Conservation (phyloP, 2,329 filamentous ascomycete genomes). For the Escovopsis weberi region DNA sequence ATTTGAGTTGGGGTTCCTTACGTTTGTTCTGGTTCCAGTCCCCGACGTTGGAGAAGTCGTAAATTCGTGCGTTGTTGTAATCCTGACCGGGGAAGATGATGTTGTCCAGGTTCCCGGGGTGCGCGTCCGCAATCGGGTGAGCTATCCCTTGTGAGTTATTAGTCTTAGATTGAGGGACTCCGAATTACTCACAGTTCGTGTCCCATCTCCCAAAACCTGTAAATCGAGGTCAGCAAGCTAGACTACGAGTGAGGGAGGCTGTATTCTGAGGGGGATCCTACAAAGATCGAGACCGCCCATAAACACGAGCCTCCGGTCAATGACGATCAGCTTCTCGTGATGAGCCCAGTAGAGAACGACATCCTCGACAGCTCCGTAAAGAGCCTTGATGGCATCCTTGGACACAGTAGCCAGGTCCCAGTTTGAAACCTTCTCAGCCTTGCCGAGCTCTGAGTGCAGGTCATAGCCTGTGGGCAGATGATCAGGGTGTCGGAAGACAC, state of each 20-base stretch:
- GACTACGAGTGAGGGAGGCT: neutral
- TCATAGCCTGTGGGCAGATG: conserved; percentile 63
- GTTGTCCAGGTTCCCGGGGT: conserved; percentile 59
- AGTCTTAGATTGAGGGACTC: neutral
- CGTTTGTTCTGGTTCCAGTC: conserved; percentile 75
- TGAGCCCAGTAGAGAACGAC: conserved; percentile 85
- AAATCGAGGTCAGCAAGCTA: neutral
- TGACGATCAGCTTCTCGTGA: conserved; percentile 76
- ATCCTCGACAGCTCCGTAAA: conserved; percentile 72
- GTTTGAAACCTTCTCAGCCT: conserved; percentile 34
- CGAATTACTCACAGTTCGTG: conserved; percentile 45
- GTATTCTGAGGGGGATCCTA: conserved; percentile 15
- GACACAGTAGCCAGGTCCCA: conserved; percentile 50
- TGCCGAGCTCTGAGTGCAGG: conserved; percentile 52
- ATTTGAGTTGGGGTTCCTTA: conserved; percentile 13
- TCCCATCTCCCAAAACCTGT: conserved; percentile 72
- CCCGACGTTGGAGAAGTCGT: conserved; percentile 64
- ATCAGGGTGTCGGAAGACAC: conserved; percentile 82
- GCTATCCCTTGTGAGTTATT: conserved; percentile 17
- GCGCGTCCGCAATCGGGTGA: conserved; percentile 72
- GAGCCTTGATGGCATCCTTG: conserved; percentile 55
- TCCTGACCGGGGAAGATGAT: conserved; percentile 83
- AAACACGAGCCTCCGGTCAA: conserved; percentile 69
- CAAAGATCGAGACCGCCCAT: conserved; percentile 86
- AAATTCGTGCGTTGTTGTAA: conserved; percentile 78